Evolutionary conservation across 352 stramenopile species (phyloP), one percentile per base, ranked within the genome.

Genomic region (Globisporangium viniferum): DNA sequence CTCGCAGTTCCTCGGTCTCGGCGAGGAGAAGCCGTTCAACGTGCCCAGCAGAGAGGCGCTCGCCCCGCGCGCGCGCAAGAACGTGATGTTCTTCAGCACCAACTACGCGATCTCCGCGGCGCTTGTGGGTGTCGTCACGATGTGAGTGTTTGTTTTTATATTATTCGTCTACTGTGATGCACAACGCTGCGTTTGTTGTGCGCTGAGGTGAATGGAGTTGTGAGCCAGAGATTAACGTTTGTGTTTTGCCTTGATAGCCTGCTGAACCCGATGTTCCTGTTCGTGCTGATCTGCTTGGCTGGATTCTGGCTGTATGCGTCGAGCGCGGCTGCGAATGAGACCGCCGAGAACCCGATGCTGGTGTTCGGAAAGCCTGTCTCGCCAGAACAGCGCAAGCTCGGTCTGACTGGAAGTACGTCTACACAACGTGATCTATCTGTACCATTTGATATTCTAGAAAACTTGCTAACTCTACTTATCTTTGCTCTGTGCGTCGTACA

Each of bases 21-120:
- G 88, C 29, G 84, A 95, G 70, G 86, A 90, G 67, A 95, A 95
- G 74, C 86, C 88, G 3, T 95, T 95, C 65, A 92, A 94, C 64
- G 68, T 95, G 14, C 88, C 88, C 29, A 77, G 67, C 46, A 81
- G 86, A 29, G 84, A 93, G 9, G 75, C 80, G n/a, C 64, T 90
- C 39, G 78, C 84, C 20, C 73, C 79, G 20, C 83, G 88, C 20
- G 77, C 84, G 51, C 81, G 86, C 64, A 93, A 92, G 75, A 95
- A 95, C 65, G 78, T 86, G 56, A 61, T 92, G 64, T 95, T 86
- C 75, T 95, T 94, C 63, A 85, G 84, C 65, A 89, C 88, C 48
- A 95, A 95, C 74, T 95, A 95, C 67, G 83, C 82, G 22, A 86
- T 92, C 69, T 91, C 82, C 6, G 86, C 84, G 9, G 80, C 84